Conservation (phyloP, 163 green algal genomes). For the Chlamydomonas reinhardtii region DNA sequence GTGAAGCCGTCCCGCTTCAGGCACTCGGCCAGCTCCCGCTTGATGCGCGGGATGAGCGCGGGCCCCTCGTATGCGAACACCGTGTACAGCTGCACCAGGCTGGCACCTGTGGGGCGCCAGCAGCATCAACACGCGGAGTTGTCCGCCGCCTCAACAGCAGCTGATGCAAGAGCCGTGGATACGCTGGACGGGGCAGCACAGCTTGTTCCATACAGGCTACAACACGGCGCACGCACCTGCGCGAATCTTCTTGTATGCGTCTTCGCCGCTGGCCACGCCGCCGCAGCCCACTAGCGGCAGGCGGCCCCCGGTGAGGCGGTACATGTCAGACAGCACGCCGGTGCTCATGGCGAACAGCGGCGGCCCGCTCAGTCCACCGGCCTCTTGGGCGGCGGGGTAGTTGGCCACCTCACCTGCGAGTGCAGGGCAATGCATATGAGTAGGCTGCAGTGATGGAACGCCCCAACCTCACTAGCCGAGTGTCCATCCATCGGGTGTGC, state of each 20-base stretch:
- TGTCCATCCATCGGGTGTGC: too few relatives aligned
- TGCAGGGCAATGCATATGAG: too few relatives aligned
- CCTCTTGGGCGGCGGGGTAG: slow-evolving; percentile 78
- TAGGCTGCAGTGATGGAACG: too few relatives aligned
- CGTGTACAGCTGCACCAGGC: slow-evolving; percentile 98
- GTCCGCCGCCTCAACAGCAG: too few relatives aligned
- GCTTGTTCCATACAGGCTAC: too few relatives aligned
- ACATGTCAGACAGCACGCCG: slow-evolving; percentile 73
- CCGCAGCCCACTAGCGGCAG: slow-evolving; percentile 95
- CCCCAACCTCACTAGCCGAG: too few relatives aligned
- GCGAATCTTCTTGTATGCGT: slow-evolving; percentile 96
- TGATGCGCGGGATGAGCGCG: slow-evolving; percentile 88
- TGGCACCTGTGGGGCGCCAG: slow-evolving; percentile 76
- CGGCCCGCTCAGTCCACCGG: slow-evolving; percentile 89
- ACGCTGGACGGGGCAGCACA: too few relatives aligned
- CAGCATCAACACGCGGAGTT: too few relatives aligned
- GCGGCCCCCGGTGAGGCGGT: slow-evolving; percentile 77
- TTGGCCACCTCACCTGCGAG: slow-evolving; percentile 65
- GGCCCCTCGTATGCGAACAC: slow-evolving; percentile 92
- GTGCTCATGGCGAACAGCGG: slow-evolving; percentile 91
- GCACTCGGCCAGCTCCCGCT: slow-evolving; percentile 89
- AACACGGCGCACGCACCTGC: slow-evolving; percentile 64
- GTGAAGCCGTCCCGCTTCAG: slow-evolving; percentile 89
- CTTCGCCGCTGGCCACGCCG: slow-evolving; percentile 87
- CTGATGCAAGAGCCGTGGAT: too few relatives aligned